Percentiles rank a stretch among this genome's conserved stretches.
These are phyloP conservation scores for Mycena floridula DNA, from an alignment of 768 basidiomycete species.

Conservation along the genomic window DNA sequence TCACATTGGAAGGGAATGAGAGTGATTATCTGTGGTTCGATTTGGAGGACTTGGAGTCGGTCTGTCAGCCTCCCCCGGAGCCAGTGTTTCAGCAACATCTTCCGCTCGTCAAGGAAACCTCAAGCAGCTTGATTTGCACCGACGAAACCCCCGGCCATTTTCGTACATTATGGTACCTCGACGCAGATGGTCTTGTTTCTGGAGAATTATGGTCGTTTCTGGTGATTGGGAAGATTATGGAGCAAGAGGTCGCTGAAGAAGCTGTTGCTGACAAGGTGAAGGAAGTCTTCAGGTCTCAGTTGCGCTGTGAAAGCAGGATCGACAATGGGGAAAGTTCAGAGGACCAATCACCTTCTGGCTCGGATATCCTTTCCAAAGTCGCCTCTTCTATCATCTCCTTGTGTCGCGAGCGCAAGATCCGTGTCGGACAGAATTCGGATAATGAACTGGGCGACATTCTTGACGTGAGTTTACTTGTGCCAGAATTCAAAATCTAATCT, in stretches of 20 bases:
- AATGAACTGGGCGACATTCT: neutral
- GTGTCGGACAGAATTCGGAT: neutral
- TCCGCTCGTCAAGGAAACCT: too few relatives aligned
- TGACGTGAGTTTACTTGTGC: neutral
- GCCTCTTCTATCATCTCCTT: neutral
- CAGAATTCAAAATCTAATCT: constrained; percentile 10
- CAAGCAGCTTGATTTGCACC: too few relatives aligned
- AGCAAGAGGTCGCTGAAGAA: neutral
- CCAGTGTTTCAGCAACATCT: too few relatives aligned
- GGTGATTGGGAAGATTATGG: neutral
- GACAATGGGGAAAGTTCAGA: neutral
- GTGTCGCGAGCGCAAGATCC: neutral
- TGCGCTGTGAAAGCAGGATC: neutral
- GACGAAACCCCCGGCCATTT: too few relatives aligned
- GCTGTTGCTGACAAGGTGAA: neutral
- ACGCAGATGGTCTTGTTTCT: constrained; percentile 4
- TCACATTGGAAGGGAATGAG: constrained; percentile 65
- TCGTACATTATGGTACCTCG: constrained; percentile 15
- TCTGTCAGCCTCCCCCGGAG: too few relatives aligned
- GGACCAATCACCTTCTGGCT: neutral
- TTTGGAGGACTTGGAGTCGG: constrained; percentile 23
- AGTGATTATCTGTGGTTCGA: constrained; percentile 49
- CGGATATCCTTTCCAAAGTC: neutral
- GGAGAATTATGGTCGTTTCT: constrained; percentile 1
- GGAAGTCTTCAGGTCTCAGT: neutral